Conservation (phyloP, 2,329 filamentous ascomycete species). For the Aspergillus quadricinctus region DNA sequence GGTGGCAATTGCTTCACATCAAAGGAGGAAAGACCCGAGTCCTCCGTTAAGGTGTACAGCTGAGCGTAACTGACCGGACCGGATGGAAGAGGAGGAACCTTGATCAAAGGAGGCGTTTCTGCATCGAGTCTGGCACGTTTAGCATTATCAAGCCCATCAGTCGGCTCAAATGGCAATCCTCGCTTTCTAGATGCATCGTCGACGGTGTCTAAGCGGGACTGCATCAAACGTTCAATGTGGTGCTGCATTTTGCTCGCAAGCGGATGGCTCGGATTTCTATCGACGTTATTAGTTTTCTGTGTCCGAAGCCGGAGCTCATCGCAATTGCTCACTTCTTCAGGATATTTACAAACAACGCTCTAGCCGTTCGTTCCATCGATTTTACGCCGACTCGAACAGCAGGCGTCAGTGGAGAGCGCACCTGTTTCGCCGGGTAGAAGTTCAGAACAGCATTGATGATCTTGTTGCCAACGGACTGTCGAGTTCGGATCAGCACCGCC, state of each 20-base stretch:
- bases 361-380: slow-evolving; percentile 92
- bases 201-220: slow-evolving; percentile 70
- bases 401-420: slow-evolving; percentile 70
- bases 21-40: slow-evolving; percentile 70
- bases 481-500: slow-evolving; percentile 73
- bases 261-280: slow-evolving; percentile 74
- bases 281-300: slow-evolving; percentile 17
- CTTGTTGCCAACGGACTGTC: slow-evolving; percentile 76
- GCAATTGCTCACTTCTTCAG: slow-evolving; percentile 61
- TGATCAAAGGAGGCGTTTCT: slow-evolving; percentile 44
- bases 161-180: slow-evolving; percentile 64
- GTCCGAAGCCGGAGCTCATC: neutral
- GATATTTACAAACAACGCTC: slow-evolving; percentile 77
- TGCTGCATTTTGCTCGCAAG: slow-evolving; percentile 76
- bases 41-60: slow-evolving; percentile 78
- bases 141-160: slow-evolving; percentile 66
- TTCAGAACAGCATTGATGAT: slow-evolving; percentile 80
- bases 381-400: slow-evolving; percentile 77
- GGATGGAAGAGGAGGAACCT: slow-evolving; percentile 66
- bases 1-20: slow-evolving; percentile 76
- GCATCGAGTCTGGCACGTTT: slow-evolving; percentile 73
- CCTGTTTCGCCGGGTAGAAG: slow-evolving; percentile 86
- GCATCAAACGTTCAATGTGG: slow-evolving; percentile 76
- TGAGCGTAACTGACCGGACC: slow-evolving; percentile 76
- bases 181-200: slow-evolving; percentile 77